phyloP scores from a whole-genome alignment of 2,329 filamentous ascomycete species.

The Colletotrichum salicis region DNA sequence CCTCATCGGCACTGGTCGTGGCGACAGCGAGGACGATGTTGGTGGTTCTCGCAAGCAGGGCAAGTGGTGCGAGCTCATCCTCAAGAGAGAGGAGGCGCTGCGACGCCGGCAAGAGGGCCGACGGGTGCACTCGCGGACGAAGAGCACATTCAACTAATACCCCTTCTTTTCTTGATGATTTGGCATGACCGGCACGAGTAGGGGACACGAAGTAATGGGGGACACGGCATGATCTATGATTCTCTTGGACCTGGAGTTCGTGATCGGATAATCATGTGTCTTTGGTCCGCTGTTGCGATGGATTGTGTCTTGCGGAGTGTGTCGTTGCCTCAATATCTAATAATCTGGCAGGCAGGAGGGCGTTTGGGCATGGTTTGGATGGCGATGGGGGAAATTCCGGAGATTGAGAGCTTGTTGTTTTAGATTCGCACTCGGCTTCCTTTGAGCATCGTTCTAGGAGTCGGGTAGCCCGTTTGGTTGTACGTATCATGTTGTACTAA shows the following conservation, averaged over 20 bases:
- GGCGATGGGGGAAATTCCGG: slow-evolving; percentile 29
- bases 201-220: slow-evolving; percentile 30
- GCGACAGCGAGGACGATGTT: slow-evolving; percentile 59
- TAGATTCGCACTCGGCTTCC: slow-evolving; percentile 29
- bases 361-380: slow-evolving; percentile 30
- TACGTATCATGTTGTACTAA: slow-evolving; percentile 34
- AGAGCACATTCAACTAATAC: slow-evolving; percentile 63
- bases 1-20: slow-evolving; percentile 62
- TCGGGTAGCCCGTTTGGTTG: slow-evolving; percentile 22
- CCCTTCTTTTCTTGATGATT: slow-evolving; percentile 29
- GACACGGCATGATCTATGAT: slow-evolving; percentile 36
- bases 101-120: slow-evolving; percentile 63
- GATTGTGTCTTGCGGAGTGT: slow-evolving; percentile 20
- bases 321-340: slow-evolving; percentile 30
- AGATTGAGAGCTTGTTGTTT: slow-evolving; percentile 29
- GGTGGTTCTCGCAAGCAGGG: slow-evolving; percentile 56
- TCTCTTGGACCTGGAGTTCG: slow-evolving; percentile 37
- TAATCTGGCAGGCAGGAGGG: slow-evolving; percentile 28
- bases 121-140: slow-evolving; percentile 65
- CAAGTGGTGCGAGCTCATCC: slow-evolving; percentile 75
- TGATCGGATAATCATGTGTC: slow-evolving; percentile 35
- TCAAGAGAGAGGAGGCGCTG: slow-evolving; percentile 71
- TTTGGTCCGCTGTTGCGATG: slow-evolving; percentile 22
- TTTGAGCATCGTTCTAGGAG: slow-evolving; percentile 33
- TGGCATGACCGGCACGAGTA: slow-evolving; percentile 33